Base-by-base conservation (phyloP, 2,329 filamentous ascomycete species). In the Trichoderma sp. region DNA sequence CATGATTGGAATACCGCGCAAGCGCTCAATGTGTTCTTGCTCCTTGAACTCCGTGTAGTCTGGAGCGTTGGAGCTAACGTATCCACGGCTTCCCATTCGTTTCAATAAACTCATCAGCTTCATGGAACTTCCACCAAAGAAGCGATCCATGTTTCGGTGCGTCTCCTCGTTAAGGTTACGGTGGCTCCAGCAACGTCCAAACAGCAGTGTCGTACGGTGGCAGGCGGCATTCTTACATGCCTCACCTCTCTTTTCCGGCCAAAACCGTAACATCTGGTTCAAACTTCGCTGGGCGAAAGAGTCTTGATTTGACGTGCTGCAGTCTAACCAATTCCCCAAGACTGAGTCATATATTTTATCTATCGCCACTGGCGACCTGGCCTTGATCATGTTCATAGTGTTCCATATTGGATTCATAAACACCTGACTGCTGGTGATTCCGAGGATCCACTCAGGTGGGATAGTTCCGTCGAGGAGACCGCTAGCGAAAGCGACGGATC, bases 101-200 rank as follows among this genome's bases (percentile, higher is more conserved):
- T 90, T 89, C 12, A 91, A 83, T 71, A 89, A 81, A 43, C 84
- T 78, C 64, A 91, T 82, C 72, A 87, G 80, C 1, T 82, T 84
- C 87, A 90, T 90, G 77, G 87, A 88, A 68, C 89, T 85, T 68
- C 90, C 90, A 74, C 87, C 87, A 71, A 92, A 87, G 79, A 91
- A 88, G 36, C 85, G 84, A 77, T 88, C 85, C 61, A 91, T 85
- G 76, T 90, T 86, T 0, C 85, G 81, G 79, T 92, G 90, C 2
- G 90, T 92, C 3, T 86, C 88, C 80, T 88, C 87, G 80, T 91
- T 91, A 34, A 92, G 84, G 77, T 92, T 91, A 4, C 75, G 77
- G 78, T 92, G 90, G 76, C 86, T 89, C 89, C 89, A 92, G 79
- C 73, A 80, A 73, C 88, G 85, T 43, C 89, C 90, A 74, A 91